Percentiles rank a stretch among this genome's conserved stretches.
Conservation (phyloP, 352 stramenopile species). For the Globisporangium paroecandrum region DNA sequence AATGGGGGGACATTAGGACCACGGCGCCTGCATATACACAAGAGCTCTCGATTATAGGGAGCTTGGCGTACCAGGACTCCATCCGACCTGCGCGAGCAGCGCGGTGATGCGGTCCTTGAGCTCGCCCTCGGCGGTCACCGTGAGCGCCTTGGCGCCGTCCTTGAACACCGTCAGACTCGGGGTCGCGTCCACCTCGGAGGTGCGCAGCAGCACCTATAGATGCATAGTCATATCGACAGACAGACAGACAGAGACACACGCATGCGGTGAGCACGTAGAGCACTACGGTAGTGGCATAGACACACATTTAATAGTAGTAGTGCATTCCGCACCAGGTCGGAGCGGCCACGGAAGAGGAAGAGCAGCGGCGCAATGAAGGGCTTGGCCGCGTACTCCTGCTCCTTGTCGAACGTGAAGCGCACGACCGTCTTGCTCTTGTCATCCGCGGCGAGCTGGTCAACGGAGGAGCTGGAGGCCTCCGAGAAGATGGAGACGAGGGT, state of each 20-base stretch:
- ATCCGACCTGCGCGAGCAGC: conserved; percentile 53
- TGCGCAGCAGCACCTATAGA: conserved; percentile 41
- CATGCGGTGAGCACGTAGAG: neutral
- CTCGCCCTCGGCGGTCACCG: conserved; percentile 36
- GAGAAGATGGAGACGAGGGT: conserved; percentile 15
- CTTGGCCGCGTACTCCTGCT: conserved; percentile 37
- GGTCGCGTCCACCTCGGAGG: conserved; percentile 27
- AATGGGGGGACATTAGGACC: neutral
- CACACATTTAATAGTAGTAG: neutral
- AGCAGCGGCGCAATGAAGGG: conserved; percentile 45
- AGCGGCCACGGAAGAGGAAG: conserved; percentile 61
- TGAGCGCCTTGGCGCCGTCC: conserved; percentile 30
- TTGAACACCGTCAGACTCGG: conserved; percentile 56
- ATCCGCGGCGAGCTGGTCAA: conserved; percentile 31
- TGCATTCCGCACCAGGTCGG: conserved; percentile 43
- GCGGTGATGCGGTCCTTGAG: conserved; percentile 47
- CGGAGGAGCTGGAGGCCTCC: neutral
- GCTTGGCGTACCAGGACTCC: conserved; percentile 42
- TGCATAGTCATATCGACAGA: conserved; percentile 11
- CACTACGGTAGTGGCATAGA: neutral
- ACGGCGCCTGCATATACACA: neutral
- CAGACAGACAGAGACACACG: conserved; percentile 1
- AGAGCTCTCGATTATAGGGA: neutral
- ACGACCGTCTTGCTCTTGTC: conserved; percentile 25
- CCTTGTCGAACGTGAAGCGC: conserved; percentile 30